These are phyloP conservation scores for Stropharia rugosoannulata DNA, from an alignment of 768 basidiomycete species.

Conservation along the genomic window DNA sequence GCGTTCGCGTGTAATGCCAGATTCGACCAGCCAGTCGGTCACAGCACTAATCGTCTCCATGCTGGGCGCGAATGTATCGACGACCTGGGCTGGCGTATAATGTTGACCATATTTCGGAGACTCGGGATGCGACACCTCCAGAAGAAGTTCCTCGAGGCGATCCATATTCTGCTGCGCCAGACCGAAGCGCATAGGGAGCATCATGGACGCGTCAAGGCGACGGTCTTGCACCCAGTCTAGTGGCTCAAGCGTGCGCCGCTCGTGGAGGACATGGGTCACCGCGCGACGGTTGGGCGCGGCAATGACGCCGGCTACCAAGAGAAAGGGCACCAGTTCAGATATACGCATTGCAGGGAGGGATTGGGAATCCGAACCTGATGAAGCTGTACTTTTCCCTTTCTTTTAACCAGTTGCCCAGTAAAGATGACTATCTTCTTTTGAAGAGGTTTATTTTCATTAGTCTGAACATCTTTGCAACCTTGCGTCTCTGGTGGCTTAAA, in stretches of 20 bases:
- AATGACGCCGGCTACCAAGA: slow-evolving; percentile 6
- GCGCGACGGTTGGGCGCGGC: slow-evolving; percentile 14
- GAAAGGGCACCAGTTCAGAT: slow-evolving; percentile 1
- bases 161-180: slow-evolving; percentile 46
- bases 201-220: slow-evolving; percentile 19
- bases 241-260: slow-evolving; percentile 25
- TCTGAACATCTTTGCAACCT: background rate
- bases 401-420: slow-evolving; percentile 26
- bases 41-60: slow-evolving; percentile 40
- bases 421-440: background rate
- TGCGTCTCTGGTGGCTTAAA: background rate
- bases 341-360: slow-evolving; percentile 5
- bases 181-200: slow-evolving; percentile 50
- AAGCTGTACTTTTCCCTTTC: background rate
- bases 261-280: slow-evolving; percentile 26
- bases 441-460: no score
- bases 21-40: slow-evolving; percentile 39
- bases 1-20: slow-evolving; percentile 38
- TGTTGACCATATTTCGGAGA: slow-evolving; percentile 52
- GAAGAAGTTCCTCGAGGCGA: slow-evolving; percentile 42
- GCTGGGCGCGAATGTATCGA: slow-evolving; percentile 44
- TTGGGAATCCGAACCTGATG: background rate
- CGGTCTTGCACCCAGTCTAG: slow-evolving; percentile 22
- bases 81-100: slow-evolving; percentile 42
- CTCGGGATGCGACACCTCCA: slow-evolving; percentile 49